Evolutionary conservation across 75 land plant genomes (phyloP), one percentile per base, ranked within the genome.

Genomic region (Adiantum capillusveneris): DNA sequence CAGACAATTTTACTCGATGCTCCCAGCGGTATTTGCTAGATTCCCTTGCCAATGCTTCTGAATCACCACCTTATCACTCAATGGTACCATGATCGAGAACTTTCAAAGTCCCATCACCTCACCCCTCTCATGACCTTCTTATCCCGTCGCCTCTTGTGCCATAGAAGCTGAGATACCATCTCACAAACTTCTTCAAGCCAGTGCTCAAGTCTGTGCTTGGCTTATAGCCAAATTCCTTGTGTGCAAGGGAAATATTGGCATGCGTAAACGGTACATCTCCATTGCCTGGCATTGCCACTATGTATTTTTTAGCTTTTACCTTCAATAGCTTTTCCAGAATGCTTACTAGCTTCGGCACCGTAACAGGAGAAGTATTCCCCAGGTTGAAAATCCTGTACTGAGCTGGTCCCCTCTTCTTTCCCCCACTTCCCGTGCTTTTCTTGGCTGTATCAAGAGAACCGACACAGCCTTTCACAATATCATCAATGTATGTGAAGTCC

Each of bases 401-500:
- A 6, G 92, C 92, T 11, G 74, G 50, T 0, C 89, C 85, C 25
- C 27, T 66, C 75, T 87, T 87, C 73, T 81, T 87, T 25, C 92
- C 92, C 6, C 89, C 89, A 51, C 59, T 79, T 11, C 92, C 92
- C 3, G 89, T 87, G 68, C 89, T 85, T 73, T 76, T 84, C 70
- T 66, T 50, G 0, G 92, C 89, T 0, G 89, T 85, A 29, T 87
- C 92, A 48, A 87, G 54, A 14, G 89, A 65, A 28, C 68, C 75
- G 30, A 87, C 25, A 65, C 90, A 86, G 3, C 93, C 93, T 44
- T 78, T 76, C 54, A 88, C 93, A 42, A 88, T 58, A 62, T 88
- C 93, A 57, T 88, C 93, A 53, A 88, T 82, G 61, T 79, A 88
- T 13, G 93, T 88, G 65, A 88, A 88, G 57, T 88, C 93, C 0